Conservation (phyloP, 2,329 filamentous ascomycete genomes). For the Hypoxylon rubiginosum region DNA sequence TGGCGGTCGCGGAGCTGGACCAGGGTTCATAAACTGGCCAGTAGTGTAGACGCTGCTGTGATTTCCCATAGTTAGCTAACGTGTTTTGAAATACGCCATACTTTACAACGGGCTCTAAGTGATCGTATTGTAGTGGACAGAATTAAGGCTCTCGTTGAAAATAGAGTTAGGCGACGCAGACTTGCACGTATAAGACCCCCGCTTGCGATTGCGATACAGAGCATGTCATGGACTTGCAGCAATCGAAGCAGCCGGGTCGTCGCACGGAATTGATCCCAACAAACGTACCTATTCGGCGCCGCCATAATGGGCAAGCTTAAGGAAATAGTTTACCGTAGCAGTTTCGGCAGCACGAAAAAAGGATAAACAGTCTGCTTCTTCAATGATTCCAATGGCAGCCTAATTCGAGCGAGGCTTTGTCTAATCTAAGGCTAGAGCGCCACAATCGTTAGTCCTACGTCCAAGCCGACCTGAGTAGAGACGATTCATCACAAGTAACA, state of each 20-base stretch:
- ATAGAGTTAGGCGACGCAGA: constrained; percentile 3
- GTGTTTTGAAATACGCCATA: background rate
- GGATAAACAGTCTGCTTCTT: constrained; percentile 24
- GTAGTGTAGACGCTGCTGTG: constrained; percentile 67
- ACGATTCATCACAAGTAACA: constrained; percentile 19
- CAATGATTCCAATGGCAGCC: constrained; percentile 20
- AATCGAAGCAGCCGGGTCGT: constrained; percentile 5
- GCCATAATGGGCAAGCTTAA: constrained; percentile 43
- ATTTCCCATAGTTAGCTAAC: constrained; percentile 47
- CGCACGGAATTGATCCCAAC: constrained; percentile 16
- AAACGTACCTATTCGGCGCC: constrained; percentile 49
- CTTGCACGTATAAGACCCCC: constrained; percentile 3
- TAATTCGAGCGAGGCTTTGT: constrained; percentile 40
- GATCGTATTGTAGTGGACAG: background rate
- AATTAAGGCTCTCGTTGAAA: background rate
- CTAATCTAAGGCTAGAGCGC: constrained; percentile 41
- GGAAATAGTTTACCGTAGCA: constrained; percentile 21
- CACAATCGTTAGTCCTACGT: constrained; percentile 34
- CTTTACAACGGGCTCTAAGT: background rate
- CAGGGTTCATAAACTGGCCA: constrained; percentile 93
- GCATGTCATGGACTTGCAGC: background rate
- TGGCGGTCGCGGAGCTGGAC: constrained; percentile 91
- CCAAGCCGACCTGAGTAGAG: constrained; percentile 26
- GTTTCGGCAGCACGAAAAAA: constrained; percentile 26
- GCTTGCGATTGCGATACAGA: constrained; percentile 3